Evolutionary conservation across 441 rosid species (phyloP).

Genomic region (Eutrema salsugineum): DNA sequence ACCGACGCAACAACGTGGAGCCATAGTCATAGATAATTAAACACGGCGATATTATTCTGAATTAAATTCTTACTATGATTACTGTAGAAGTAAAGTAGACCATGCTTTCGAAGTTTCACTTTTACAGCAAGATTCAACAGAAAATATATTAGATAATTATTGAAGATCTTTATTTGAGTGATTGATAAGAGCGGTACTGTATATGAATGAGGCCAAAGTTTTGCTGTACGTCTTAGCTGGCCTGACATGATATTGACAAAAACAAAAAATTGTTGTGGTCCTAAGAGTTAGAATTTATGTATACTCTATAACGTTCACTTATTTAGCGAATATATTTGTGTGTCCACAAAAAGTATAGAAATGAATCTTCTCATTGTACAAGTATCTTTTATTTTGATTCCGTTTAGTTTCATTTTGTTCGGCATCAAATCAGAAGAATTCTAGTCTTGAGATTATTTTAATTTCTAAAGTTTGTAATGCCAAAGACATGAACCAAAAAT

Average conservation of each 20-base stretch:
- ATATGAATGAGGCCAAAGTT: slow-evolving; percentile 17
- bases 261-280: slow-evolving; percentile 16
- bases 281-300: background rate
- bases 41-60: background rate
- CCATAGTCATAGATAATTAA: background rate
- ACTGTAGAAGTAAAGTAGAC: background rate
- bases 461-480: background rate
- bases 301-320: slow-evolving; percentile 16
- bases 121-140: background rate
- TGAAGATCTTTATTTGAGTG: background rate
- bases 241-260: slow-evolving; percentile 13
- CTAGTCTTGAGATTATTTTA: background rate
- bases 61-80: background rate
- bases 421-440: background rate
- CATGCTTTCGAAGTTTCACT: background rate
- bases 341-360: slow-evolving; percentile 19
- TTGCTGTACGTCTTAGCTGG: slow-evolving; percentile 31
- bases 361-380: background rate
- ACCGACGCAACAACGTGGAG: background rate
- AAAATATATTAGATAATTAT: background rate
- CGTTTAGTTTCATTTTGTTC: background rate
- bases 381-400: slow-evolving; percentile 14
- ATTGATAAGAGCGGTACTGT: slow-evolving; percentile 17
- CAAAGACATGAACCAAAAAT: too few relatives aligned
- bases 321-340: background rate